These are phyloP conservation scores for Balamuthia mandrillaris DNA, from an alignment of 208 protist genomes.

Conservation along the genomic window DNA sequence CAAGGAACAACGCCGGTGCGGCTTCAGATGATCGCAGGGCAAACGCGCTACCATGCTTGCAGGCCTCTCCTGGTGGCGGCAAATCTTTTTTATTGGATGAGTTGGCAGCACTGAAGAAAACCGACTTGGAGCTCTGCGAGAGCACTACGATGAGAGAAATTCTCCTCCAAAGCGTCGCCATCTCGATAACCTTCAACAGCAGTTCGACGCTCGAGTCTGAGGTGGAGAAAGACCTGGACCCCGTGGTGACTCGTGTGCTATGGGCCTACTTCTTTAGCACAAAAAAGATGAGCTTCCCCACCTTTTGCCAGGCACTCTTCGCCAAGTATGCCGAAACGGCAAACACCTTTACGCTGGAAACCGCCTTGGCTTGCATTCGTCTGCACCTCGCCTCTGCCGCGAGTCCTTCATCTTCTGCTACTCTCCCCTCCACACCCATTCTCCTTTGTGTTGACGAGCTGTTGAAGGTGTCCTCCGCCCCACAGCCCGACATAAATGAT, in stretches of 20 bases:
- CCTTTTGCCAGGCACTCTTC: not conserved
- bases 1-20: not conserved
- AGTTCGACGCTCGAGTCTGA: not conserved
- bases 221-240: not conserved
- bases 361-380: not conserved
- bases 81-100: slow-evolving; percentile 23
- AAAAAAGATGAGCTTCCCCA: not conserved
- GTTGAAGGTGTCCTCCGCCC: not conserved
- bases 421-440: too few species aligned
- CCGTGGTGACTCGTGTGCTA: not conserved
- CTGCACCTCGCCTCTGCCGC: not conserved
- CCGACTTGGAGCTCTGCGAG: not conserved
- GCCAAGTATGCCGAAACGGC: not conserved
- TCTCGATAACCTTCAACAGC: slow-evolving; percentile 12
- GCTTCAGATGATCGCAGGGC: not conserved
- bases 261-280: slow-evolving; percentile 30
- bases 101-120: not conserved
- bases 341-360: not conserved
- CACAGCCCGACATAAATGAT: too few species aligned
- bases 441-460: slow-evolving; percentile 2
- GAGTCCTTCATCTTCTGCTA: too few species aligned
- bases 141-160: not conserved
- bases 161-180: not conserved
- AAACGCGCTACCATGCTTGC: not conserved
- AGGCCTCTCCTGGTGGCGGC: not conserved